phyloP scores from a whole-genome alignment of 2,329 filamentous ascomycete genomes.

The Ascochyta pisi region DNA sequence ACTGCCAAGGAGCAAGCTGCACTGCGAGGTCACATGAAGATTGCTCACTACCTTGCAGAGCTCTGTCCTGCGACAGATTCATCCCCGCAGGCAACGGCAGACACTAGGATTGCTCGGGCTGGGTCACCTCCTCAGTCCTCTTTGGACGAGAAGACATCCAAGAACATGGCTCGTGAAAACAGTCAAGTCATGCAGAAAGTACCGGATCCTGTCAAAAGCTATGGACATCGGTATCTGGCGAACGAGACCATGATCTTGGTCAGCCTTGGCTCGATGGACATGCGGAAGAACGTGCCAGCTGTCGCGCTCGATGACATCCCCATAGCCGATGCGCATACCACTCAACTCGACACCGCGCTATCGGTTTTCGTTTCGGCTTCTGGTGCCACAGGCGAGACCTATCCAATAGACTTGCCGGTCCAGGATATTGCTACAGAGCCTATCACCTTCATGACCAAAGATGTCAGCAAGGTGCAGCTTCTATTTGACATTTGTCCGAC shows the following conservation, averaged over 20 bases:
- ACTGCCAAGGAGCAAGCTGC: slow-evolving; percentile 92
- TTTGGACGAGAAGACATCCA: slow-evolving; percentile 55
- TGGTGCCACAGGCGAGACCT: slow-evolving; percentile 84
- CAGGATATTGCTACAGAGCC: slow-evolving; percentile 94
- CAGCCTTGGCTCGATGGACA: slow-evolving; percentile 93
- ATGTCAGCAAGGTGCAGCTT: slow-evolving; percentile 82
- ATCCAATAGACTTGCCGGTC: slow-evolving; percentile 88
- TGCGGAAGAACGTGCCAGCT: slow-evolving; percentile 78
- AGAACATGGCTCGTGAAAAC: slow-evolving; percentile 48
- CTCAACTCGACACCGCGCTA: slow-evolving; percentile 90
- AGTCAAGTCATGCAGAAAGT: slow-evolving; percentile 53
- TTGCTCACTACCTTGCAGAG: slow-evolving; percentile 72
- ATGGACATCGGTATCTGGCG: slow-evolving; percentile 92
- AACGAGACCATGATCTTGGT: slow-evolving; percentile 90
- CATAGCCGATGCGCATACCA: slow-evolving; percentile 84
- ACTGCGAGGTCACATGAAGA: slow-evolving; percentile 82
- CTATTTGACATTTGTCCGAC: slow-evolving; percentile 96
- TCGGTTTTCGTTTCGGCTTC: slow-evolving; percentile 89
- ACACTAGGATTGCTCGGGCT: slow-evolving; percentile 39
- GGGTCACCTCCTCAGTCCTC: slow-evolving; percentile 64
- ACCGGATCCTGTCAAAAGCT: slow-evolving; percentile 86
- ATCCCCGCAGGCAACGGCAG: slow-evolving; percentile 35
- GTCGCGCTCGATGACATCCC: slow-evolving; percentile 90
- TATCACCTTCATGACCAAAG: slow-evolving; percentile 82
- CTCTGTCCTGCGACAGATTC: slow-evolving; percentile 54